Percentiles rank a stretch among this genome's conserved stretches.
Evolutionary conservation across 1,284 basidiomycete genomes (phyloP).

Genomic region (Singerocomus inundabilis): DNA sequence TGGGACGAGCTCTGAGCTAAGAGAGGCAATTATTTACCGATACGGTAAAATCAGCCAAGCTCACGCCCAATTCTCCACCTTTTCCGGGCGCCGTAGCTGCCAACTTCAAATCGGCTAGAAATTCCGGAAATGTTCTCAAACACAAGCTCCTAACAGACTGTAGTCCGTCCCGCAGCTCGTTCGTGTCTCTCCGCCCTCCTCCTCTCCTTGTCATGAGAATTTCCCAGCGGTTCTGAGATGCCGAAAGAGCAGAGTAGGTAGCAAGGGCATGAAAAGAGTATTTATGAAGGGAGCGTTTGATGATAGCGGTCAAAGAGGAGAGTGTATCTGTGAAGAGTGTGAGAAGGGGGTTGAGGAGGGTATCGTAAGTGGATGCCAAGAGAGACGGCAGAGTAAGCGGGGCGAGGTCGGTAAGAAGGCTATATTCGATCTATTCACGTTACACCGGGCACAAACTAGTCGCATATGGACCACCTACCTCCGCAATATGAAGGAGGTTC

Average conservation of each 20-base stretch:
- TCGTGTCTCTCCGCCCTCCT: slow-evolving; percentile 48
- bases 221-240: slow-evolving; percentile 63
- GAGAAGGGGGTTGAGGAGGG: slow-evolving; percentile 62
- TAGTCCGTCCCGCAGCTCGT: slow-evolving; percentile 69
- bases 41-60: slow-evolving; percentile 59
- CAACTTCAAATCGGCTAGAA: slow-evolving; percentile 70
- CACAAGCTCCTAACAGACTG: slow-evolving; percentile 63
- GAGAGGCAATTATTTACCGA: slow-evolving; percentile 44
- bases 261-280: slow-evolving; percentile 80
- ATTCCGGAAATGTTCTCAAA: slow-evolving; percentile 76
- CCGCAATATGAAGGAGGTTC: slow-evolving; percentile 56
- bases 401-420: slow-evolving; percentile 57
- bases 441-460: neutral
- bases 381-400: slow-evolving; percentile 50
- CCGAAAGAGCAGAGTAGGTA: slow-evolving; percentile 55
- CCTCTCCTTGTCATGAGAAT: slow-evolving; percentile 49
- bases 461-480: slow-evolving; percentile 42
- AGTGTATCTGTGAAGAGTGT: slow-evolving; percentile 61
- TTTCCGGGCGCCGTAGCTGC: slow-evolving; percentile 46
- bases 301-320: slow-evolving; percentile 59
- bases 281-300: slow-evolving; percentile 82
- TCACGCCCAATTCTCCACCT: slow-evolving; percentile 52
- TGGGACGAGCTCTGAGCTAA: neutral
- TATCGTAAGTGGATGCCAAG: slow-evolving; percentile 54
- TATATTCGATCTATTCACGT: slow-evolving; percentile 50